These are phyloP conservation scores for Akanthomyces muscarius DNA, from an alignment of 2,329 filamentous ascomycete species.

Conservation along the genomic window DNA sequence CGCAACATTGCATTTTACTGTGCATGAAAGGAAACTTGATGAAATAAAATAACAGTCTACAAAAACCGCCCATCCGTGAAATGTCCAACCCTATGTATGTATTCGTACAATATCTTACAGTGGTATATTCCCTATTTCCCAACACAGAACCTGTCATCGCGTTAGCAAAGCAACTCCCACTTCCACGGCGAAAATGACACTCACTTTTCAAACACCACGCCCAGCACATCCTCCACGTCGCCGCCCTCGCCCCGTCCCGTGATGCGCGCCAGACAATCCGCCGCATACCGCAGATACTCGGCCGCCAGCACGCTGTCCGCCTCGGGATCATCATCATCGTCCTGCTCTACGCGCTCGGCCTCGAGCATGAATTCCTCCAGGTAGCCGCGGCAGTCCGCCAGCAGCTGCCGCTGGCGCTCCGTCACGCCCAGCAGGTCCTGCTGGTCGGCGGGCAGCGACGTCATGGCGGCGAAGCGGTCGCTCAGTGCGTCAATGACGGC, in stretches of 20 bases:
- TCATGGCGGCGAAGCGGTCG: conserved; percentile 66
- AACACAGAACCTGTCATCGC: conserved; percentile 48
- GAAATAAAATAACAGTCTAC: background rate
- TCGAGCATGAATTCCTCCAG: conserved; percentile 69
- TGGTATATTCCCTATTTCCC: conserved; percentile 39
- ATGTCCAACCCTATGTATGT: background rate
- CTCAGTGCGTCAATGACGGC: conserved; percentile 63
- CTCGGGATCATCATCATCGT: conserved; percentile 37
- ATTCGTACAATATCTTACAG: conserved; percentile 10
- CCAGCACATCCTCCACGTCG: conserved; percentile 92
- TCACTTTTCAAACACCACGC: conserved; percentile 97
- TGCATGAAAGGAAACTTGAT: background rate
- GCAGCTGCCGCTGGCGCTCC: conserved; percentile 78
- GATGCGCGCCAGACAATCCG: conserved; percentile 75
- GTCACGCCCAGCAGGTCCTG: conserved; percentile 87
- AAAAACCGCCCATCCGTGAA: background rate
- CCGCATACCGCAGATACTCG: conserved; percentile 79
- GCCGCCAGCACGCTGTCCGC: conserved; percentile 86
- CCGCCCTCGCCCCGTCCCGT: conserved; percentile 80
- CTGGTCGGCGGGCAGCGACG: conserved; percentile 64
- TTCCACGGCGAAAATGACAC: conserved; percentile 30
- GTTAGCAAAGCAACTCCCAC: background rate
- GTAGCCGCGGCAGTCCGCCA: conserved; percentile 67
- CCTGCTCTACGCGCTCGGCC: conserved; percentile 32
- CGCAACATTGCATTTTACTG: no score